Conservation (phyloP, 257 asterid species). For the Nicotiana tomentosiformis region DNA sequence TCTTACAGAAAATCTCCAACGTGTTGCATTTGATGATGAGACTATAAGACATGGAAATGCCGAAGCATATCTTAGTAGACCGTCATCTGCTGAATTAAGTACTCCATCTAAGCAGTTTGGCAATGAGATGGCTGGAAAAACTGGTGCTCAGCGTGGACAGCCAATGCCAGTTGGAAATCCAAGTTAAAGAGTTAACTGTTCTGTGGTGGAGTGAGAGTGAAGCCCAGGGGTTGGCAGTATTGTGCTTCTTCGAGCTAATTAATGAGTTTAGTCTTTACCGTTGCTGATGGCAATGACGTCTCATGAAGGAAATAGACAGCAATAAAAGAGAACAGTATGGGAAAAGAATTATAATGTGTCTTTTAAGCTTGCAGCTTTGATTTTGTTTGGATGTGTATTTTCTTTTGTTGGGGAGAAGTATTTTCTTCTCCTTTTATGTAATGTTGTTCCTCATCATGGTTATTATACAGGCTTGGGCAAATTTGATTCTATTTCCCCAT, state of each 20-base stretch:
- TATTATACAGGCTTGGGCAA: conserved; percentile 6
- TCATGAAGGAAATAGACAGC: conserved; percentile 13
- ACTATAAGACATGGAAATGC: background rate
- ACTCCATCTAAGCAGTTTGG: conserved; percentile 7
- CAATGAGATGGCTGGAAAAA: background rate
- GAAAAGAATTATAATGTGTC: conserved; percentile 3
- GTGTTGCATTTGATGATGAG: conserved; percentile 38
- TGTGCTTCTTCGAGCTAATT: background rate
- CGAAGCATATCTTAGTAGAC: conserved; percentile 21
- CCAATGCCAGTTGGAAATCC: background rate
- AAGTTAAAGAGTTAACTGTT: background rate
- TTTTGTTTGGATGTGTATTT: conserved; percentile 18
- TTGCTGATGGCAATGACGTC: background rate
- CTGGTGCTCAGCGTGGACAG: background rate
- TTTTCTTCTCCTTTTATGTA: conserved; percentile 1
- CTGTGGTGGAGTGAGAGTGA: background rate
- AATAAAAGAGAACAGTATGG: conserved; percentile 12
- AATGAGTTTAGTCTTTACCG: conserved; percentile 20
- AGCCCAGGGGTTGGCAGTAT: background rate
- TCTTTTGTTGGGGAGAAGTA: conserved; percentile 17
- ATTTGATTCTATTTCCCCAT: conserved; percentile 22
- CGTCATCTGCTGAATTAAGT: conserved; percentile 32
- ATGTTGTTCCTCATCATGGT: conserved; percentile 1
- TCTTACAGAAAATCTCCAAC: conserved; percentile 34
- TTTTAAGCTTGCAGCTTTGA: conserved; percentile 15